Evolutionary conservation across 2,329 filamentous ascomycete species (phyloP), one percentile per base, ranked within the genome.

Genomic region (Pestalotiopsis sp.): DNA sequence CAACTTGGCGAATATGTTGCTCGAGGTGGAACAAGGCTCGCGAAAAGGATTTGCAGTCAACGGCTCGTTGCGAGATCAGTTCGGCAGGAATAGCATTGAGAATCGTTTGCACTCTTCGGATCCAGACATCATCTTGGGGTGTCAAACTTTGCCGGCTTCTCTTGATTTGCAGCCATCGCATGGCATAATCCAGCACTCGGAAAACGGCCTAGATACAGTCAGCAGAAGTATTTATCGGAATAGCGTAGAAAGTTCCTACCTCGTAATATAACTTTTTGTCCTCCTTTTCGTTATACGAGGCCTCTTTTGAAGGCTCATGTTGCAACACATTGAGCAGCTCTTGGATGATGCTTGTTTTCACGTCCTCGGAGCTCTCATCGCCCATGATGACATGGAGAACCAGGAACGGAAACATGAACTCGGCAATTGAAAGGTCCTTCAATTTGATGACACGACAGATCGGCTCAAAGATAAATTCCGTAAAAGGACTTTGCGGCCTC

Each of bases 21-120:
- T 99, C 96, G 84, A 97, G 93, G 77, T 98, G 93, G 76, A 97
- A 98, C 20, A 99, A 84, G 1, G 97, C 96, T 65, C 96, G 90
- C 7, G 96, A 91, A 77, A 95, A 98, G 9, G 97, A 96, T 69
- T 93, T 93, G 80, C 95, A 98, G 76, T 98, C 93, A n/a, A 97
- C 89, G 11, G 96, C 95, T 72, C 95, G 89, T 72, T 90, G 89
- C 6, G 96, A 94, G 23, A 90, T 84, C 23, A 98, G 80, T 64
- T 97, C 88, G 0, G 87, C 85, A 67, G 97, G 93, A 4, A 98
- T 92, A 11, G 87, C 82, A 67, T 85, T 82, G 20, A 92, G 78
- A 14, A 87, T 80, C 7, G 74, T 84, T 78, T 83, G 85, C 68
- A 86, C 87, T 74, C 78, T 85, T 69, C 79, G 79, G 72, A 84